Conservation (phyloP, 2,329 filamentous ascomycete genomes). For the Xylariaceae sp. region DNA sequence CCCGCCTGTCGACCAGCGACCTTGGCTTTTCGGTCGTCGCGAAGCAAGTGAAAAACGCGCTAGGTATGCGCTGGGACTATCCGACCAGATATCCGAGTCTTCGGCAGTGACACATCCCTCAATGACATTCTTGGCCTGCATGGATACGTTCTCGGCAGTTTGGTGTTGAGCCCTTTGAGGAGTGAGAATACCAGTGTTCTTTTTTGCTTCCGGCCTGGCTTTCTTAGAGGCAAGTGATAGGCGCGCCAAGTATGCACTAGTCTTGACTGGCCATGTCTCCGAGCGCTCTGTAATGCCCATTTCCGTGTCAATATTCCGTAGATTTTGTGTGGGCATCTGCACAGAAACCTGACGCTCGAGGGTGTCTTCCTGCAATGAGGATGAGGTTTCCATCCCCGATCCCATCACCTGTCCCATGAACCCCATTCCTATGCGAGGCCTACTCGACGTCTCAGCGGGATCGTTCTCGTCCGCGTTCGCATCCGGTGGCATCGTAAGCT, state of each 20-base stretch:
- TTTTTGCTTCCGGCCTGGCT: conserved; percentile 9
- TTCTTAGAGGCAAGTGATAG: conserved; percentile 22
- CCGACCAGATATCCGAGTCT: conserved; percentile 11
- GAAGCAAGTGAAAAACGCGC: conserved; percentile 25
- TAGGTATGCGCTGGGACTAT: conserved; percentile 27
- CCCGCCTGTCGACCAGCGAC: conserved; percentile 14
- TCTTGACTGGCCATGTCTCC: conserved; percentile 17
- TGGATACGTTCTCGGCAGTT: conserved; percentile 8
- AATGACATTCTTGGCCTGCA: conserved; percentile 8
- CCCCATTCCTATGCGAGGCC: background rate
- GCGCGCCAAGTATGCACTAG: conserved; percentile 27
- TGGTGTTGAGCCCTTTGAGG: background rate
- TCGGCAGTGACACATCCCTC: conserved; percentile 12
- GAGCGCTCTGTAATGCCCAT: conserved; percentile 14
- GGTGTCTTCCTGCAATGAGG: conserved; percentile 9
- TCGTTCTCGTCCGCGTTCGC: background rate
- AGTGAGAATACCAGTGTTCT: background rate
- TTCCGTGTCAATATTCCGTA: conserved; percentile 2
- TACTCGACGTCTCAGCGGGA: background rate
- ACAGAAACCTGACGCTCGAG: background rate
- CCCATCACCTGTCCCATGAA: background rate
- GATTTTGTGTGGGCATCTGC: conserved; percentile 10
- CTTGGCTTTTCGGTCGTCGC: conserved; percentile 13
- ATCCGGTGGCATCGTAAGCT: background rate
- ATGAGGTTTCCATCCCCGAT: conserved; percentile 7